These are phyloP conservation scores for Diaporthe caulivora DNA, from an alignment of 2,329 filamentous ascomycete genomes.

Conservation along the genomic window DNA sequence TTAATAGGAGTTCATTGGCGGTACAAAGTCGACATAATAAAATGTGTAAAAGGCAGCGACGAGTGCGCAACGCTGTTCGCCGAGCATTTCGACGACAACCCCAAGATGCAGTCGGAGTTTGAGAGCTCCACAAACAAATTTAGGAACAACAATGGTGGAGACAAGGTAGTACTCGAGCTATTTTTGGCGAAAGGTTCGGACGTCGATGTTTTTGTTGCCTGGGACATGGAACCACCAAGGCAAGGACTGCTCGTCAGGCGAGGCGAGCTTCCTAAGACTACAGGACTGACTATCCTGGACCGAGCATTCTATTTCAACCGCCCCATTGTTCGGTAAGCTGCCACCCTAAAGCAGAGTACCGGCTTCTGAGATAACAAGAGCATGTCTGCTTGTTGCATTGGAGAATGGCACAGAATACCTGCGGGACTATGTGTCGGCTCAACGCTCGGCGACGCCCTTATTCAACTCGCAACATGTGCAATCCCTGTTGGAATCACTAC, in stretches of 20 bases:
- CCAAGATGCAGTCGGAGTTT: background rate
- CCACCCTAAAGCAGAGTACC: background rate
- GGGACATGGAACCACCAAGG: too few species aligned
- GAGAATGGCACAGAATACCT: background rate
- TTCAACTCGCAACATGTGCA: background rate
- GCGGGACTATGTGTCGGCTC: background rate
- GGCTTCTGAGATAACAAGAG: background rate
- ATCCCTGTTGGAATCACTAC: background rate
- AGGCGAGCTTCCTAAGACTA: background rate
- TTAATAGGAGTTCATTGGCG: too few species aligned
- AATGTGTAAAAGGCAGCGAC: background rate
- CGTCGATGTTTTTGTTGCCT: too few species aligned
- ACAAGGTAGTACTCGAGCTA: background rate
- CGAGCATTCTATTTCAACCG: background rate
- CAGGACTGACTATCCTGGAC: slow-evolving; percentile 1
- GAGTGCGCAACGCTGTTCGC: background rate
- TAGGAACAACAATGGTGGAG: background rate
- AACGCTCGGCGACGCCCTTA: too few species aligned
- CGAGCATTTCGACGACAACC: background rate
- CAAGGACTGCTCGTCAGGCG: too few species aligned
- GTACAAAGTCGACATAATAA: too few species aligned
- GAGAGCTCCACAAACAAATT: background rate
- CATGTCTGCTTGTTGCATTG: background rate
- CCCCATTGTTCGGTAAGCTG: background rate
- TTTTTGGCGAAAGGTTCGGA: background rate